These are phyloP conservation scores for Mycena belliarum DNA, from an alignment of 768 basidiomycete genomes.

Conservation along the genomic window DNA sequence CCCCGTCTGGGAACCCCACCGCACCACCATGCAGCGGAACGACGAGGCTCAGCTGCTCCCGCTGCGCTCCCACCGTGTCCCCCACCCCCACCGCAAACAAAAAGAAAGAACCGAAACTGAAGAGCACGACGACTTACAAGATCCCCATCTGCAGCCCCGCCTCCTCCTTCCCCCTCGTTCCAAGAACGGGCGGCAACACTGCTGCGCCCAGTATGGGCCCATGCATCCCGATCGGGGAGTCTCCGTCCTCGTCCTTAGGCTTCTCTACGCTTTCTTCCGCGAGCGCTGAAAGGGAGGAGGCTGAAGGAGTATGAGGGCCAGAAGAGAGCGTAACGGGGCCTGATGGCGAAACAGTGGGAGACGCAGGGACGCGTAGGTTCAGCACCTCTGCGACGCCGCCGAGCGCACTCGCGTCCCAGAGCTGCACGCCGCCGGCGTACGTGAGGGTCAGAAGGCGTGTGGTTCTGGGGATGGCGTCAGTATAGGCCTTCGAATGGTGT, in stretches of 20 bases:
- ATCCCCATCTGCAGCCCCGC: constrained; percentile 34
- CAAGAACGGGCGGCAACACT: constrained; percentile 39
- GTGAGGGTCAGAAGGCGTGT: constrained; percentile 14
- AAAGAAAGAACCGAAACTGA: neutral
- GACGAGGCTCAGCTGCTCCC: no score
- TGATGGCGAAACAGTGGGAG: no score
- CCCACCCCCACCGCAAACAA: neutral
- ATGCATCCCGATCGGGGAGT: constrained; percentile 1
- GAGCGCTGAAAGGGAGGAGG: no score
- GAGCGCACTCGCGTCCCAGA: constrained; percentile 17
- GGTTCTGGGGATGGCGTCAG: no score
- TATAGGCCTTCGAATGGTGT: no score
- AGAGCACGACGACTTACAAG: constrained; percentile 28
- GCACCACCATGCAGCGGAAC: no score
- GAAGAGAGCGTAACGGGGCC: no score
- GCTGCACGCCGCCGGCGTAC: constrained; percentile 16
- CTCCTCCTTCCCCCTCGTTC: constrained; percentile 28
- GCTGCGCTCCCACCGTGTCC: no score
- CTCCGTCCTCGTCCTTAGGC: neutral
- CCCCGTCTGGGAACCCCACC: no score
- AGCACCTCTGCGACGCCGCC: constrained; percentile 3
- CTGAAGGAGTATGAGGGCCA: no score
- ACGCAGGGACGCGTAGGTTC: neutral
- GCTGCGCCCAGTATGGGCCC: constrained; percentile 45
- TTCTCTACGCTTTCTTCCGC: neutral